These are phyloP conservation scores for Mycena latifolia DNA, from an alignment of 768 basidiomycete species.

Conservation along the genomic window DNA sequence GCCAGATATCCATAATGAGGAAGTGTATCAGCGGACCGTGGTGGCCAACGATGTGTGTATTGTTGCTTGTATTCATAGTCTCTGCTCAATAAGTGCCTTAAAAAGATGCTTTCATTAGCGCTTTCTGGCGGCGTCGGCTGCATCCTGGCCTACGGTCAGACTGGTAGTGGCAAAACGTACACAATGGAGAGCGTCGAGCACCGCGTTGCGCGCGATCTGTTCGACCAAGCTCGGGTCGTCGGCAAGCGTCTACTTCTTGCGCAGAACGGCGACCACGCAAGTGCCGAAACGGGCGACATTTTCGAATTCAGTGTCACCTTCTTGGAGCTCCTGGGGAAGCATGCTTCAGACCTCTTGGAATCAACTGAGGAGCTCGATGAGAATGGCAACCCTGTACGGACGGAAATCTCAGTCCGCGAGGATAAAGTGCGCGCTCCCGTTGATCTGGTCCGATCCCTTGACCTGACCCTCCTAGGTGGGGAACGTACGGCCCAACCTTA, in stretches of 20 bases:
- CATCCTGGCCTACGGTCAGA: constrained; percentile 50
- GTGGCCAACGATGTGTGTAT: constrained; percentile 44
- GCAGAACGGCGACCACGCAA: constrained; percentile 20
- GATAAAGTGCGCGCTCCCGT: constrained; percentile 41
- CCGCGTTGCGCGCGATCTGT: constrained; percentile 49
- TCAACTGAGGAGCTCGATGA: constrained; percentile 38
- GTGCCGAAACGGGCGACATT: constrained; percentile 33
- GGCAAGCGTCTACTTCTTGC: constrained; percentile 38
- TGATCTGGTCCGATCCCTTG: not conserved
- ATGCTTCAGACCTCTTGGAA: constrained; percentile 46
- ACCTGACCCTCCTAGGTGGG: constrained; percentile 30
- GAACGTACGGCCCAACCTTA: constrained; percentile 45
- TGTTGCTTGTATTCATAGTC: not conserved
- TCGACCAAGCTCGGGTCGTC: constrained; percentile 38
- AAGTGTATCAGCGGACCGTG: constrained; percentile 49
- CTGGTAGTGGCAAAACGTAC: constrained; percentile 47
- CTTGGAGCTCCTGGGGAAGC: constrained; percentile 49
- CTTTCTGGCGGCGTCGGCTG: constrained; percentile 47
- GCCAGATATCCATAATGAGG: constrained; percentile 46
- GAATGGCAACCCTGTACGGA: constrained; percentile 41
- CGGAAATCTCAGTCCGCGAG: constrained; percentile 45
- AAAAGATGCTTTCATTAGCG: constrained; percentile 44
- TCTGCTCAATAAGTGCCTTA: not conserved
- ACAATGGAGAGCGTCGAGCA: constrained; percentile 51
- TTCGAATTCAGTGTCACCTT: constrained; percentile 50